Evolutionary conservation across 2,329 filamentous ascomycete species (phyloP).

Genomic region (Colletotrichum sidae): DNA sequence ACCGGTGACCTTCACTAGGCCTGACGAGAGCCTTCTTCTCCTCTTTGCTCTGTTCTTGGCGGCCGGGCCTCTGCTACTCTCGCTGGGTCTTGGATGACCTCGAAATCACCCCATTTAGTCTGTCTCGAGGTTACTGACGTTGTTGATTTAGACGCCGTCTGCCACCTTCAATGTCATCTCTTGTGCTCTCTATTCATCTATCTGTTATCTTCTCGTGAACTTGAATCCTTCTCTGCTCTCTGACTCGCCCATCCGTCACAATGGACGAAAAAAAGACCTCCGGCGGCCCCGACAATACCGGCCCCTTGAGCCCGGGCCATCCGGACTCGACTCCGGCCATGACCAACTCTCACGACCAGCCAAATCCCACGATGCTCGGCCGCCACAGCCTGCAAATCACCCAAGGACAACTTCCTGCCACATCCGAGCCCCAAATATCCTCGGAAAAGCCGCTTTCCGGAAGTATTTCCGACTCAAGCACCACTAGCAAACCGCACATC

Average conservation of each 20-base stretch:
- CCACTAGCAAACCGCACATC: neutral
- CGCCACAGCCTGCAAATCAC: constrained; percentile 31
- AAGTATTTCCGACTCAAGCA: neutral
- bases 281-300: neutral
- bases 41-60: too few relatives aligned
- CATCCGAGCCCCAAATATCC: neutral
- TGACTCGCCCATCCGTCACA: too few relatives aligned
- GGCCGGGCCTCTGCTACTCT: too few relatives aligned
- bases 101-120: too few relatives aligned
- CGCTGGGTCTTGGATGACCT: too few relatives aligned
- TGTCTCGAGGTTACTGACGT: too few relatives aligned
- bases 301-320: constrained; percentile 1
- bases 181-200: neutral
- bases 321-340: neutral
- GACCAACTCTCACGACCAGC: neutral
- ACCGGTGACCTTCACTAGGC: neutral
- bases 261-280: constrained; percentile 22
- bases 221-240: neutral
- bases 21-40: too few relatives aligned
- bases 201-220: neutral
- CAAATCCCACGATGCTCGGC: constrained; percentile 6
- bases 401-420: neutral
- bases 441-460: neutral
- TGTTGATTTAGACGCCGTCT: too few relatives aligned
- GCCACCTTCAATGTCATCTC: too few relatives aligned